Base-by-base conservation (phyloP, 139 green algal genomes). In the Chlamydomonas asymmetrica region DNA sequence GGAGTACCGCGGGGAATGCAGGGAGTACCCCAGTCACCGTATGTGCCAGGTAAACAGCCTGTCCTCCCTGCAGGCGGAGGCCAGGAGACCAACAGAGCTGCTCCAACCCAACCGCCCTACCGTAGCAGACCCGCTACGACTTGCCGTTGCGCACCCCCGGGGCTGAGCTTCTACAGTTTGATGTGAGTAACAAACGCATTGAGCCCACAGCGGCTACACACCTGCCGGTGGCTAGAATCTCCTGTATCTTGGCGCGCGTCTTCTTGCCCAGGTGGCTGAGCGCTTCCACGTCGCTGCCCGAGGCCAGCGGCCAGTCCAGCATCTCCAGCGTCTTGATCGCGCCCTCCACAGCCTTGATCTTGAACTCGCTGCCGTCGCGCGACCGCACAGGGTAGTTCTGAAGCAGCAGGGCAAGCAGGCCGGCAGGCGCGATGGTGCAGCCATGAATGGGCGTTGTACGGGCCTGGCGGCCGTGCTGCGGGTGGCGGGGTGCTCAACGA, bases 351-450 rank as follows among this genome's bases (percentile, higher is more conserved):
- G 82, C 86, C 65, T 88, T 88, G 57, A 88, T 87, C 32, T 69
- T 63, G 65, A 90, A 92, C 60, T 91, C 73, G 70, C 90, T 84
- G 32, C 45, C 57, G 23, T 64, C 37, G 10, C 54, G 66, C 56
- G 74, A 23, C n/a, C n/a, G n/a, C n/a, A n/a, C n/a, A n/a, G n/a
- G n/a, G 56, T 91, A 91, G 34, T 71, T 45, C 67, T 74, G 50
- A n/a, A 27, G 25, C n/a, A 59, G 62, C 29, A 41, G 60, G 10
- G n/a, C 9, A 22, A 13, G 10, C 18, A 41, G 34, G 9, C 25
- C 13, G 60, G 27, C 18, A 41, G 32, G 27, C 34, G 10, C 29
- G 10, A 7, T 43, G 22, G 52, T n/a, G 52, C 22, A 27, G 34
- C 5, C 45, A 8, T 43, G 45, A 25, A 40, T 18, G 63, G 27